phyloP scores from a whole-genome alignment of 768 basidiomycete species.

The Russula abietina region DNA sequence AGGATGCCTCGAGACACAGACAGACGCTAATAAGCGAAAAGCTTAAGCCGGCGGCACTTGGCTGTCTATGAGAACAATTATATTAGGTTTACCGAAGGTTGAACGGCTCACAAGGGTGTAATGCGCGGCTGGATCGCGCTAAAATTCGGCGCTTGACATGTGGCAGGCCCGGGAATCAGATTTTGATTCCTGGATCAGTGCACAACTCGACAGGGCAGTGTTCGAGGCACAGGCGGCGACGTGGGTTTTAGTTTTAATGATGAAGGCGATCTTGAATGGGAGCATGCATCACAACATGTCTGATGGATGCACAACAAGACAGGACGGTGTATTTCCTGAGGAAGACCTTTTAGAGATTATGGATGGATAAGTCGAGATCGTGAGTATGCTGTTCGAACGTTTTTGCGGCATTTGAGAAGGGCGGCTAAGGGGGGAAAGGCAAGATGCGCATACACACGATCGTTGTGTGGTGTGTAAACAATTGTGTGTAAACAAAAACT shows the following conservation, averaged over 20 bases:
- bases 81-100: slow-evolving; percentile 22
- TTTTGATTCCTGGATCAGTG: slow-evolving; percentile 5
- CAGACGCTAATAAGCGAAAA: slow-evolving; percentile 20
- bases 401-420: neutral
- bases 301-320: slow-evolving; percentile 18
- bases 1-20: slow-evolving; percentile 12
- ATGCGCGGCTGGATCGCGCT: slow-evolving; percentile 20
- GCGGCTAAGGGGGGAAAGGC: neutral
- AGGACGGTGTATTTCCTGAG: slow-evolving; percentile 2
- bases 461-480: neutral
- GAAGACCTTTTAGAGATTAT: neutral
- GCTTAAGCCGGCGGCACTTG: slow-evolving; percentile 21
- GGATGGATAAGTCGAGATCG: slow-evolving; percentile 12
- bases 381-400: slow-evolving; percentile 4
- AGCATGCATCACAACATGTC: slow-evolving; percentile 18
- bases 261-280: slow-evolving; percentile 6
- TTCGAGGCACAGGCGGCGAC: slow-evolving; percentile 5
- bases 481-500: too few species aligned
- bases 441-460: neutral
- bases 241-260: neutral
- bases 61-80: slow-evolving; percentile 4
- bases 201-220: neutral
- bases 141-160: slow-evolving; percentile 15
- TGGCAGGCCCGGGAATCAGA: slow-evolving; percentile 5
- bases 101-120: slow-evolving; percentile 13